Base-by-base conservation (phyloP, 352 stramenopile species). In the Globisporangium rhizosaccharum region DNA sequence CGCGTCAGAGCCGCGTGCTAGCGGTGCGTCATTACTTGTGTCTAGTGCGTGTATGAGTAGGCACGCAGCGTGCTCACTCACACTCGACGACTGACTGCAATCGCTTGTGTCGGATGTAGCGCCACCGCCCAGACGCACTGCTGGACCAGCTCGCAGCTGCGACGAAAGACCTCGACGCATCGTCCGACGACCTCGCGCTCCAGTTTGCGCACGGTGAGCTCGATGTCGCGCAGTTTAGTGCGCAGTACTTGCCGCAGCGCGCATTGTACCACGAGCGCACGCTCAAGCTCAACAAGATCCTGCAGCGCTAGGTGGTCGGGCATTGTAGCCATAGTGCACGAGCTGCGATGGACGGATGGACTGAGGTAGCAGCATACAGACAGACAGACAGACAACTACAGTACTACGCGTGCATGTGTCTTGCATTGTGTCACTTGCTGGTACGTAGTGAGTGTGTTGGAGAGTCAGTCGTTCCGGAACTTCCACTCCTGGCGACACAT, bases 401-500 rank as follows among this genome's bases (percentile, higher is more conserved):
- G 33, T 39, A 39, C 33, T 12, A 36, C 2, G 11, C 37, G 14
- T 17, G 23, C 3, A 28, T 28, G n/a, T 49, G 18, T 49, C 44
- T 49, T 20, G 15, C 44, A 23, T 47, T 6, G 37, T 15, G 9
- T 44, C 14, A 14, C 37, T 44, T 14, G 28, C 28, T 33, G 2
- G 28, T 33, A 6, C 2, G 28, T 33, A 44, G 12, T 45, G 11
- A 3, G 15, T 47, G 41, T 18, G 5, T 47, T 1, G 11, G 14
- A 7, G 14, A 0, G 14, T 65, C 39, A 65, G 39, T 65, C 59
- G 53, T 79, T 85, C 46, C 83, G 73, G 72, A 93, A 95, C 60
- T 87, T 76, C 87, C 87, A 96, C 54, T 94, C 79, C 53, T 94
- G 81, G 12, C 88, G 82, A 57, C 88, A 96, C 85, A 96, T 90